A percentile compares a stretch with the other conserved stretches of the same genome.
These are phyloP conservation scores for Millerago galiae DNA, from an alignment of 805 yeast genomes.

Conservation along the genomic window DNA sequence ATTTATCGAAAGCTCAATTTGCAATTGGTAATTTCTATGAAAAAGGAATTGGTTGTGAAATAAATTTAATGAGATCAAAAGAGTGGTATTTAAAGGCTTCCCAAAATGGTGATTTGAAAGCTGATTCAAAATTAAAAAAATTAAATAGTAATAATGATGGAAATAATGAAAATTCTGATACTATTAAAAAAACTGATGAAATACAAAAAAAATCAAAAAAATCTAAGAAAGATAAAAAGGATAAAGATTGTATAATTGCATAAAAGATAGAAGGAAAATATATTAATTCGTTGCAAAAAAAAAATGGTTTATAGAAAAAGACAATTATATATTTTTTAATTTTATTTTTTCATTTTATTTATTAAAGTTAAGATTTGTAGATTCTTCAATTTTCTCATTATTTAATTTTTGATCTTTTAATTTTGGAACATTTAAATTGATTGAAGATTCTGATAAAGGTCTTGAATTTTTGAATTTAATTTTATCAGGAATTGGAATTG, in stretches of 20 bases:
- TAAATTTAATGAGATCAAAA: slow-evolving; percentile 50
- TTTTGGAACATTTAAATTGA: slow-evolving; percentile 2
- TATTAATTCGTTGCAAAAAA: not conserved
- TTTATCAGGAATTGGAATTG: slow-evolving; percentile 10
- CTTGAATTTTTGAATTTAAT: not conserved
- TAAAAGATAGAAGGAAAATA: slow-evolving; percentile 2
- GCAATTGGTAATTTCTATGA: slow-evolving; percentile 81
- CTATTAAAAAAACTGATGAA: slow-evolving; percentile 4
- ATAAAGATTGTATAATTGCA: slow-evolving; percentile 21
- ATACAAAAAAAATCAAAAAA: slow-evolving; percentile 6
- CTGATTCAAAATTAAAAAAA: slow-evolving; percentile 30
- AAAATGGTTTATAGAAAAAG: not conserved
- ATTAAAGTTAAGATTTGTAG: not conserved
- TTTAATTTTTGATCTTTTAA: not conserved
- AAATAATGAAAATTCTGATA: not conserved
- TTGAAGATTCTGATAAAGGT: slow-evolving; percentile 6
- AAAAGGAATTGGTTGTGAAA: slow-evolving; percentile 78
- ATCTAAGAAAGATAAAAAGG: slow-evolving; percentile 9
- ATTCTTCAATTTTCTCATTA: not conserved
- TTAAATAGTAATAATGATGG: slow-evolving; percentile 1
- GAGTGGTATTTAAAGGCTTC: slow-evolving; percentile 77
- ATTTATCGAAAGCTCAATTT: slow-evolving; percentile 76
- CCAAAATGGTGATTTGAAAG: slow-evolving; percentile 48
- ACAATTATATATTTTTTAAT: not conserved
- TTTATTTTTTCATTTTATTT: not conserved